Conservation (phyloP, 495 filamentous ascomycete species). For the Trichoderma gamsii region DNA sequence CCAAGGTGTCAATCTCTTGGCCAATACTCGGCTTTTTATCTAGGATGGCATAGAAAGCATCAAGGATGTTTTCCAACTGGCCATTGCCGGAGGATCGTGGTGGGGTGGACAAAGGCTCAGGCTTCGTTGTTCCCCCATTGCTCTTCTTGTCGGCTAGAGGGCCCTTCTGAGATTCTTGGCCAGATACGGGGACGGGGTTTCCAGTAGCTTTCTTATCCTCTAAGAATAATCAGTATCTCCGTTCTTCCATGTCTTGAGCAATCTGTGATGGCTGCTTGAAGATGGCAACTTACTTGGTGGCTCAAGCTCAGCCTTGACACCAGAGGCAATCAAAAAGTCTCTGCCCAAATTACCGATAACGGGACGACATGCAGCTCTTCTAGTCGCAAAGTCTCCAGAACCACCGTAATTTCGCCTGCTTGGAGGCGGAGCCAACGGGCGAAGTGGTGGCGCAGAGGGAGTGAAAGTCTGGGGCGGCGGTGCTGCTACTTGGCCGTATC, state of each 20-base stretch:
- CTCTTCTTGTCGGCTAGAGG: not conserved
- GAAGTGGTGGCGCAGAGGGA: not conserved
- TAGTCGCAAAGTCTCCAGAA: not conserved
- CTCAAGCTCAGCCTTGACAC: too few species aligned
- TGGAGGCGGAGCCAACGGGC: not conserved
- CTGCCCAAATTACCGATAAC: not conserved
- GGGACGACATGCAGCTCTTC: not conserved
- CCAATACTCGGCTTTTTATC: not conserved
- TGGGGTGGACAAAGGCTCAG: not conserved
- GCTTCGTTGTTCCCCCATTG: not conserved
- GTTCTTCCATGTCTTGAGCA: too few species aligned
- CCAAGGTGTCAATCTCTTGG: not conserved
- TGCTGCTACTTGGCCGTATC: not conserved
- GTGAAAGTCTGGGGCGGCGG: not conserved
- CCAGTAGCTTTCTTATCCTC: too few species aligned
- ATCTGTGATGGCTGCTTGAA: not conserved
- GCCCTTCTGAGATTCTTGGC: too few species aligned
- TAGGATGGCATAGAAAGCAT: not conserved
- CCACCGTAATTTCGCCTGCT: not conserved
- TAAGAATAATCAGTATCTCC: too few species aligned
- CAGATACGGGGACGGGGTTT: too few species aligned
- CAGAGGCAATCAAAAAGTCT: not conserved
- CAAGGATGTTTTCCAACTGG: not conserved
- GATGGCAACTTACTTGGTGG: not conserved
- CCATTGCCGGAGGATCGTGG: not conserved